Evolutionary conservation across 805 yeast genomes (phyloP).

Genomic region (Metschnikowia bowlesiae): DNA sequence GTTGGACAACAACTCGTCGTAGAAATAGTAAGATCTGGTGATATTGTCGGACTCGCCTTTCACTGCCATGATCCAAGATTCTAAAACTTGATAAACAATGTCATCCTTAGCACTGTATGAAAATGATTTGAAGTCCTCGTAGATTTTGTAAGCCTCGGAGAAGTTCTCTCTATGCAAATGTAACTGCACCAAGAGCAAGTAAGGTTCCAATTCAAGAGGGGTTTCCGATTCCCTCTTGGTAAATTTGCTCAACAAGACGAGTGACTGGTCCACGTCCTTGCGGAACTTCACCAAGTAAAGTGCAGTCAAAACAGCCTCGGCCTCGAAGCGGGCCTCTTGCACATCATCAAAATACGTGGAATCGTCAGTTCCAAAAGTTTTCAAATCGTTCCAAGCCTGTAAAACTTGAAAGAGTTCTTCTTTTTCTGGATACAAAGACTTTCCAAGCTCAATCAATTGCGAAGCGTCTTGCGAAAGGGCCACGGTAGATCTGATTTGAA

Average conservation of each 20-base stretch:
- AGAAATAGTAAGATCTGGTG: conserved; percentile 50
- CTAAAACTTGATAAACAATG: conserved; percentile 71
- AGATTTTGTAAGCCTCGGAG: conserved; percentile 30
- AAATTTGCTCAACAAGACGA: conserved; percentile 26
- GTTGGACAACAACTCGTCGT: conserved; percentile 70
- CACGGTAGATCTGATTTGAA: conserved; percentile 37
- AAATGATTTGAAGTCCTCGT: conserved; percentile 27
- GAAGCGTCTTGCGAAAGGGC: conserved; percentile 38
- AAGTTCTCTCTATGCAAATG: conserved; percentile 36
- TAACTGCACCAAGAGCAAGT: conserved; percentile 37
- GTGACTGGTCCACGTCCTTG: conserved; percentile 36
- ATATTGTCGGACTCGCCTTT: conserved; percentile 41
- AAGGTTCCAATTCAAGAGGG: conserved; percentile 37
- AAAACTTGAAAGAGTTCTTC: conserved; percentile 34
- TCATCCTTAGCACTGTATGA: conserved; percentile 50
- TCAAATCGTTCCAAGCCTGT: conserved; percentile 41
- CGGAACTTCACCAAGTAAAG: conserved; percentile 34
- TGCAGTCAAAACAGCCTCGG: conserved; percentile 40
- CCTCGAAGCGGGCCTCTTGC: conserved; percentile 29
- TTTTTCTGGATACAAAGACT: conserved; percentile 29
- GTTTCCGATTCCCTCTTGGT: conserved; percentile 16
- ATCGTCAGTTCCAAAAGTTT: conserved; percentile 40
- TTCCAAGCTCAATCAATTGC: conserved; percentile 33
- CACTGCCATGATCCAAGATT: conserved; percentile 54
- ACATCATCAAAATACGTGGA: conserved; percentile 41